These are phyloP conservation scores for Schrenkiella parvula DNA, from an alignment of 345 rosid species.

Conservation along the genomic window DNA sequence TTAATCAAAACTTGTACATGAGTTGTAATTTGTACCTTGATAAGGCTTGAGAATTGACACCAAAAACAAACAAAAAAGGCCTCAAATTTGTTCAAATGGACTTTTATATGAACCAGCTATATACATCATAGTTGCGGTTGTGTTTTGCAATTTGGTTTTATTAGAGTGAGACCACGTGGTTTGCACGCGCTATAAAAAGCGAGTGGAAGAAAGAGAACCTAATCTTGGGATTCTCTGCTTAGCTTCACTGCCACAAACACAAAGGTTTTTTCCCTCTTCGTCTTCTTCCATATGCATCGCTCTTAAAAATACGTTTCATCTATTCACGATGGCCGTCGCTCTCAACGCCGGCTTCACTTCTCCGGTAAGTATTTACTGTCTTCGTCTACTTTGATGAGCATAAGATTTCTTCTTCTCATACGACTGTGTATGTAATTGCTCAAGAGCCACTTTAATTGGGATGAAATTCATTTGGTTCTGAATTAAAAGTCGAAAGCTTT, in stretches of 20 bases:
- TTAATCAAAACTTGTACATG: background rate
- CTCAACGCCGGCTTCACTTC: slow-evolving; percentile 32
- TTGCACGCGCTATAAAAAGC: background rate
- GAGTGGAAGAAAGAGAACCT: slow-evolving; percentile 10
- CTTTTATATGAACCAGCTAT: background rate
- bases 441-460: background rate
- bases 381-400: background rate
- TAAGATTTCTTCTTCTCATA: background rate
- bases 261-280: background rate
- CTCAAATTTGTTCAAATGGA: background rate
- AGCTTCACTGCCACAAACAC: slow-evolving; percentile 30
- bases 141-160: background rate
- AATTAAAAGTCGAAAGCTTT: background rate
- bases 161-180: background rate
- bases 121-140: background rate
- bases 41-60: background rate
- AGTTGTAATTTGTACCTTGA: background rate
- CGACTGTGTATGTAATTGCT: background rate
- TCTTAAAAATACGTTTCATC: background rate
- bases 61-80: too few species aligned
- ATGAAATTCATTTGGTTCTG: background rate
- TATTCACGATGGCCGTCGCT: slow-evolving; percentile 27
- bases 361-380: slow-evolving; percentile 17
- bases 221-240: slow-evolving; percentile 15
- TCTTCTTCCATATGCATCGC: slow-evolving; percentile 11